phyloP scores from a whole-genome alignment of 805 yeast genomes.

The Yarrowia porcina region DNA sequence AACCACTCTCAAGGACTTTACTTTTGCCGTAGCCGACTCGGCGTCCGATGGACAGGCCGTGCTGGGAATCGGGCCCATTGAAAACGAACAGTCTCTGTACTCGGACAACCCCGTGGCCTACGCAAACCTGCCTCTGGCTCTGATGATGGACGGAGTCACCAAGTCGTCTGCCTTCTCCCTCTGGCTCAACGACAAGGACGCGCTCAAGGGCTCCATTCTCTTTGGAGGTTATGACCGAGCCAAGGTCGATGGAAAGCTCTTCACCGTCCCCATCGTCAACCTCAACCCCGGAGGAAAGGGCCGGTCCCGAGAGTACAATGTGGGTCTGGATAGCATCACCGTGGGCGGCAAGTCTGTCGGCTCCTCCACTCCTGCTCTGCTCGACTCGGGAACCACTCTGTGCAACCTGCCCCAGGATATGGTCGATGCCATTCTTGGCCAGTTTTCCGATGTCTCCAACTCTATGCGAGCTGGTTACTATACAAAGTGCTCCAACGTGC shows the following conservation, averaged over 20 bases:
- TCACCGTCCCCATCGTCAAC: conserved; percentile 40
- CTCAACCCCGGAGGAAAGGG: conserved; percentile 31
- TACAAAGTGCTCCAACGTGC: conserved; percentile 27
- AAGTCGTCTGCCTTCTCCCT: conserved; percentile 44
- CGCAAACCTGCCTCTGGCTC: conserved; percentile 38
- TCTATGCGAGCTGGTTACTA: conserved; percentile 41
- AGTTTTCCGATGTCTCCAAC: conserved; percentile 62
- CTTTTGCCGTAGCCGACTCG: conserved; percentile 70
- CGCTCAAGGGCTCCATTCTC: conserved; percentile 32
- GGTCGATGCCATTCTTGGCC: conserved; percentile 33
- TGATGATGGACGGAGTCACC: conserved; percentile 42
- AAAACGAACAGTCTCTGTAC: conserved; percentile 35
- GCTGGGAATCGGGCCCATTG: conserved; percentile 40
- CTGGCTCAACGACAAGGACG: conserved; percentile 39
- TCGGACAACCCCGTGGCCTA: conserved; percentile 29
- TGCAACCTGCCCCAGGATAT: conserved; percentile 43
- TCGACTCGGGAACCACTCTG: conserved; percentile 57
- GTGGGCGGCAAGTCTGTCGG: conserved; percentile 26
- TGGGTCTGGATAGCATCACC: conserved; percentile 23
- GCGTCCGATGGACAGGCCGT: conserved; percentile 61
- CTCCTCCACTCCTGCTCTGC: conserved; percentile 28
- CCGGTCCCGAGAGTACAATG: conserved; percentile 18
- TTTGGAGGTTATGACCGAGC: conserved; percentile 33
- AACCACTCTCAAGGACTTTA: conserved; percentile 48
- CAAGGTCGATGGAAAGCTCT: conserved; percentile 27